Conservation (phyloP, 1,284 basidiomycete species). For the Austroboletus rostrupii region DNA sequence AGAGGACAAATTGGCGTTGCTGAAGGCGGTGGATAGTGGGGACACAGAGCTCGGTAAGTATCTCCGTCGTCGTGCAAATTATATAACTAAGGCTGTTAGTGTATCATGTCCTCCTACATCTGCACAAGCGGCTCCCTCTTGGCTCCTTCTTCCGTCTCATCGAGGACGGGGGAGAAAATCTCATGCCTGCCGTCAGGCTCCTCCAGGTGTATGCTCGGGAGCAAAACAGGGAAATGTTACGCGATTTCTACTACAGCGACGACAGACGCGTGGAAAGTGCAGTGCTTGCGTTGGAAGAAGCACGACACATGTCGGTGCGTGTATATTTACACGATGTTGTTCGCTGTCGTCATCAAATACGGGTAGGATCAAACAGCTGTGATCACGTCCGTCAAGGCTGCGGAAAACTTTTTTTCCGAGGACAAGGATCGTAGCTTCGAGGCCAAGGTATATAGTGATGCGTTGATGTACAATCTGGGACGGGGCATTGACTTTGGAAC, state of each 20-base stretch:
- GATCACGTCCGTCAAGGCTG: conserved; percentile 71
- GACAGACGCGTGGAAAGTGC: conserved; percentile 93
- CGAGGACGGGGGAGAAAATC: conserved; percentile 78
- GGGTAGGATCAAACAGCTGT: conserved; percentile 68
- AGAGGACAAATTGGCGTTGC: conserved; percentile 84
- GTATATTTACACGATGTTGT: not conserved
- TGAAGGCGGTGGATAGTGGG: conserved; percentile 91
- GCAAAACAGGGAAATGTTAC: conserved; percentile 86
- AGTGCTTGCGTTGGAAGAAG: conserved; percentile 81
- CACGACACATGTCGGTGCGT: conserved; percentile 56
- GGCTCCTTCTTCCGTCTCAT: conserved; percentile 94
- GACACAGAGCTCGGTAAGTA: conserved; percentile 87
- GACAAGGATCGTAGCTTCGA: conserved; percentile 91
- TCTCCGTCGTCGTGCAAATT: not conserved
- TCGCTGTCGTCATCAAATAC: conserved; percentile 2
- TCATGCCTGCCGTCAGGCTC: conserved; percentile 70
- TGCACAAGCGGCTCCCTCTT: conserved; percentile 79
- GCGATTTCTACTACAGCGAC: conserved; percentile 98
- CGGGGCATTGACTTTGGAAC: not conserved
- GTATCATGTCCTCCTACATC: conserved; percentile 84
- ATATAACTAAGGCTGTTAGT: conserved; percentile 44
- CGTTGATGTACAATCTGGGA: not conserved
- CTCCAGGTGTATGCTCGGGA: conserved; percentile 87
- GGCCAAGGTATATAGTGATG: conserved; percentile 63
- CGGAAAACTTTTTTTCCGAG: conserved; percentile 91